These are phyloP conservation scores for Vitis rotundifolia DNA, from an alignment of 164 flowering plant genomes.

Conservation along the genomic window DNA sequence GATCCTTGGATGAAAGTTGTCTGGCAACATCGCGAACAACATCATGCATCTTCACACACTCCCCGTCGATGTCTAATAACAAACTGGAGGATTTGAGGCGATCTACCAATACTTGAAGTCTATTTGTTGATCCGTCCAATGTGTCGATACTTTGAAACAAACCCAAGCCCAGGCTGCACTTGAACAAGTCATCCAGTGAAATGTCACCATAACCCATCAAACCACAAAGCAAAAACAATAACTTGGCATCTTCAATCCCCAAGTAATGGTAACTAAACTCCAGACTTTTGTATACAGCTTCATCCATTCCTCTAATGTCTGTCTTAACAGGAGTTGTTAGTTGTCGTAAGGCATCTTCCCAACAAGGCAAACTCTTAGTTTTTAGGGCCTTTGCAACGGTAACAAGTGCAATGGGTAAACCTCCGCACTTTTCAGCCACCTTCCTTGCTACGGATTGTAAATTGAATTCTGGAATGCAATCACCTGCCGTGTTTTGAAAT, in stretches of 20 bases:
- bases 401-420: constrained; percentile 8
- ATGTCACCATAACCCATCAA: constrained; percentile 1
- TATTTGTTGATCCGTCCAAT: background rate
- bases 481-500: background rate
- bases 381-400: background rate
- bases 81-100: constrained; percentile 7
- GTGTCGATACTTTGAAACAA: background rate
- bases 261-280: constrained; percentile 14
- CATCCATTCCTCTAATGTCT: background rate
- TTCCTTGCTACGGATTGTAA: background rate
- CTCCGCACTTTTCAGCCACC: constrained; percentile 2
- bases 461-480: background rate
- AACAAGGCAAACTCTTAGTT: background rate
- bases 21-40: constrained; percentile 2
- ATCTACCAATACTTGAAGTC: constrained; percentile 1
- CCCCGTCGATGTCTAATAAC: background rate
- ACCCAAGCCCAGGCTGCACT: constrained; percentile 3
- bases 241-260: constrained; percentile 4
- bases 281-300: background rate
- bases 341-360: constrained; percentile 11
- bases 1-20: background rate
- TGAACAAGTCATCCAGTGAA: background rate
- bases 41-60: too few species aligned
- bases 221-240: constrained; percentile 7
- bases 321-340: background rate